phyloP scores from a whole-genome alignment of 2,329 filamentous ascomycete genomes.

The Botrytis galanthina region DNA sequence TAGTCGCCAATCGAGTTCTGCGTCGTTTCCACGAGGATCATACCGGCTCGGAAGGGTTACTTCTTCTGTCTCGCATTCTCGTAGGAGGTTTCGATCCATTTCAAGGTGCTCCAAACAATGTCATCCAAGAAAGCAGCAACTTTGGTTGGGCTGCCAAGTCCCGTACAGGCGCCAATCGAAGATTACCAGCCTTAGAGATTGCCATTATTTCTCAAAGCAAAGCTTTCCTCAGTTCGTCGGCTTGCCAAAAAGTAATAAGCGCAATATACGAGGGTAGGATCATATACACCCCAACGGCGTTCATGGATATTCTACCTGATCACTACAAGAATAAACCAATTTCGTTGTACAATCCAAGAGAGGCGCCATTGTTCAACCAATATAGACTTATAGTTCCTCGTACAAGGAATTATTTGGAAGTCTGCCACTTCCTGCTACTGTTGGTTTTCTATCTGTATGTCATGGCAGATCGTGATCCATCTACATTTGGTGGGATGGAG shows the following conservation, averaged over 20 bases:
- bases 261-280: slow-evolving; percentile 79
- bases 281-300: slow-evolving; percentile 77
- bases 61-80: slow-evolving; percentile 74
- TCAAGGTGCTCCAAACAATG: slow-evolving; percentile 71
- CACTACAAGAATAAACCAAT: slow-evolving; percentile 84
- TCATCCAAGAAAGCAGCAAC: slow-evolving; percentile 54
- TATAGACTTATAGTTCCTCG: slow-evolving; percentile 81
- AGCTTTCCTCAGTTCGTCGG: slow-evolving; percentile 70
- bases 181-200: slow-evolving; percentile 73
- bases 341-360: slow-evolving; percentile 73
- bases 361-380: slow-evolving; percentile 75
- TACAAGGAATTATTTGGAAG: slow-evolving; percentile 72
- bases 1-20: slow-evolving; percentile 75
- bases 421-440: slow-evolving; percentile 69
- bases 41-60: slow-evolving; percentile 65
- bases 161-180: slow-evolving; percentile 45
- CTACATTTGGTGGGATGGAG: slow-evolving; percentile 57
- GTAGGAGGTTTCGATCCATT: slow-evolving; percentile 84
- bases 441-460: slow-evolving; percentile 67
- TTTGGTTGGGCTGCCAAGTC: slow-evolving; percentile 44
- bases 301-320: slow-evolving; percentile 81
- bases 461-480: slow-evolving; percentile 67
- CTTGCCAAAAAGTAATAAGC: slow-evolving; percentile 77
- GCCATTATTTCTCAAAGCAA: slow-evolving; percentile 83
- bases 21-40: slow-evolving; percentile 77